Evolutionary conservation across 768 basidiomycete species (phyloP).

Genomic region (Clavulina sp.): DNA sequence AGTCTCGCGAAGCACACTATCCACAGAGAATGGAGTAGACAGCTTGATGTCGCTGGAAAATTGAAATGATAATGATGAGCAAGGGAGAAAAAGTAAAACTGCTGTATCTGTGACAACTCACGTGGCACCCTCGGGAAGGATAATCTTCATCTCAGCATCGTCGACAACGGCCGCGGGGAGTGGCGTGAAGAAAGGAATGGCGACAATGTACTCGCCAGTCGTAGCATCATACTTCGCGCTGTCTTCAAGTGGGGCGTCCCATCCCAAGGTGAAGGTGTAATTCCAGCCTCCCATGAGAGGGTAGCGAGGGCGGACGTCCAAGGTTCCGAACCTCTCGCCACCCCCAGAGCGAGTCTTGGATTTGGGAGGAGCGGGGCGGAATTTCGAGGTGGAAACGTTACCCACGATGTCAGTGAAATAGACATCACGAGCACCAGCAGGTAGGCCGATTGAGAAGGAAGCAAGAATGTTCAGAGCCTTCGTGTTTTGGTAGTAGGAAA

Average conservation of each 20-base stretch:
- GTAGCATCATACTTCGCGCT: constrained; percentile 45
- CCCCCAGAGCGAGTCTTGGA: constrained; percentile 3
- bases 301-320: constrained; percentile 80
- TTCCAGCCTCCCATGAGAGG: constrained; percentile 96
- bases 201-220: constrained; percentile 50
- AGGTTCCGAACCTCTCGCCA: constrained; percentile 29
- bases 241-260: constrained; percentile 72
- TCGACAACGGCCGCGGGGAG: constrained; percentile 68
- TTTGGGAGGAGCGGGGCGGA: constrained; percentile 47
- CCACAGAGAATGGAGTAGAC: constrained; percentile 58
- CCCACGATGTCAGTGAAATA: constrained; percentile 90
- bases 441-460: constrained; percentile 63
- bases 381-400: constrained; percentile 86
- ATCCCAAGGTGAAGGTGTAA: constrained; percentile 86
- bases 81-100: background rate
- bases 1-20: constrained; percentile 39
- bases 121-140: constrained; percentile 92
- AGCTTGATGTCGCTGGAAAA: constrained; percentile 58
- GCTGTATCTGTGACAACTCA: constrained; percentile 27
- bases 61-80: constrained; percentile 8
- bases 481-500: constrained; percentile 45
- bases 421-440: constrained; percentile 58
- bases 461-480: constrained; percentile 52
- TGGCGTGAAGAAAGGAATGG: constrained; percentile 71
- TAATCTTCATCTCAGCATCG: constrained; percentile 57